Evolutionary conservation across 139 green algal species (phyloP), one percentile per base, ranked within the genome.

Genomic region (Volvox africanus): DNA sequence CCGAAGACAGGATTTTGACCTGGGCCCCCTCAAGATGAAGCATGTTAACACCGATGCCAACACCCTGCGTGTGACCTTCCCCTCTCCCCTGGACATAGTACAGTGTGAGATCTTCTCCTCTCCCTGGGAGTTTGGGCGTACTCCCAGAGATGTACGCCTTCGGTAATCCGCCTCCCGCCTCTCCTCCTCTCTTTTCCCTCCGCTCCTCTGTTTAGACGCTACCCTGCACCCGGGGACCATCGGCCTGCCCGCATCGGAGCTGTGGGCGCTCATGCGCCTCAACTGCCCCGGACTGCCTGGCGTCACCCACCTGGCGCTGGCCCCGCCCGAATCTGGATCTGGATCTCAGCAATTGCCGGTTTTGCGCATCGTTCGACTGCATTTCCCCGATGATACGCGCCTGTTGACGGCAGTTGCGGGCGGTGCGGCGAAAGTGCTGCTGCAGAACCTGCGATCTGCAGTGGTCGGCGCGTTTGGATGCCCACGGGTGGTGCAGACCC

Each of bases 401-500:
- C 71, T 90, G 67, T 55, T 90, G 86, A 26, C 86, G 20, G 86
- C 55, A 24, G 50, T 90, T 17, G 71, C 86, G 12, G 73, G n/a
- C 20, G 86, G 73, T 21, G 19, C 86, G 36, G 86, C 73, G 16
- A 13, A n/a, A 26, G 33, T 91, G 76, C 12, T 24, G 61, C 61
- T 91, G 32, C 76, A 91, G 6, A 86, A 91, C 75, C 61, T 91
- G 14, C 62, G 65, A 61, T 1, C 87, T 13, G 87, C 87, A 35
- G 33, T 91, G 32, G 87, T 91, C 61, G 86, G 86, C 50, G 86
- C 50, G 12, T 90, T 90, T 32, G 30, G 50, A 21, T 90, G 86
- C 50, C 86, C 86, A 69, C 50, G 73, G 24, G 68, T 90, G 71
- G 50, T 28, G 85, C 24, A 61, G 6, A 32, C 81, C 24, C 30